Evolutionary conservation across 2,329 filamentous ascomycete genomes (phyloP), one percentile per base, ranked within the genome.

Genomic region (Camillea tinctor): DNA sequence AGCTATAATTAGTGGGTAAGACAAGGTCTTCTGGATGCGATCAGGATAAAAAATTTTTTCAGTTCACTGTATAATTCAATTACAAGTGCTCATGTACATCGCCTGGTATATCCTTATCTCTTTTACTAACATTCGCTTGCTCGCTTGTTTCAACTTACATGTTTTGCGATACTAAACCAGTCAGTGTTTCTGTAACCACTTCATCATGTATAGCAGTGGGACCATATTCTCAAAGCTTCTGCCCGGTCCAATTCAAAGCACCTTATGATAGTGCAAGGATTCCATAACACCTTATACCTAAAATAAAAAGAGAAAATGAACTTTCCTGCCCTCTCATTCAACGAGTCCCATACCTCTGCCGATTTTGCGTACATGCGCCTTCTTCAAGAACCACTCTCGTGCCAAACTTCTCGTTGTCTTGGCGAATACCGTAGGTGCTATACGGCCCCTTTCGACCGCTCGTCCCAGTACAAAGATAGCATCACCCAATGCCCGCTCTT

Each of bases 401-500:
- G 90, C 90, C 55, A 95, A 76, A 40, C 84, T 85, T 63, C 91
- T 81, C 30, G 89, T 93, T 76, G 88, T 89, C 80, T 90, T 91
- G 23, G 91, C 87, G 77, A 94, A 95, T 0, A 89, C 87, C n/a
- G 85, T 82, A 4, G 89, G 84, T 11, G 83, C 82, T 22, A 95
- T 83, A 57, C 90, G 81, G 3, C 91, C 91, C 56, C 83, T 81
- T 73, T 94, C 91, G 20, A 94, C 82, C 1, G 88, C 91, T 58
- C 88, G 80, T 1, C 90, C 89, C 15, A 96, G 79, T 63, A 93
- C 88, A 71, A 95, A 96, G 64, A 98, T 87, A 2, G 92, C 90
- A 73, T 97, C 94, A 30, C 89, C 90, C 53, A 96, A 84, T 2
- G 91, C 93, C 66, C 89, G 84, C 77, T 97, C 94, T 72, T 99